Base-by-base conservation (phyloP, 2,329 filamentous ascomycete genomes). In the Geosmithia putterillii region DNA sequence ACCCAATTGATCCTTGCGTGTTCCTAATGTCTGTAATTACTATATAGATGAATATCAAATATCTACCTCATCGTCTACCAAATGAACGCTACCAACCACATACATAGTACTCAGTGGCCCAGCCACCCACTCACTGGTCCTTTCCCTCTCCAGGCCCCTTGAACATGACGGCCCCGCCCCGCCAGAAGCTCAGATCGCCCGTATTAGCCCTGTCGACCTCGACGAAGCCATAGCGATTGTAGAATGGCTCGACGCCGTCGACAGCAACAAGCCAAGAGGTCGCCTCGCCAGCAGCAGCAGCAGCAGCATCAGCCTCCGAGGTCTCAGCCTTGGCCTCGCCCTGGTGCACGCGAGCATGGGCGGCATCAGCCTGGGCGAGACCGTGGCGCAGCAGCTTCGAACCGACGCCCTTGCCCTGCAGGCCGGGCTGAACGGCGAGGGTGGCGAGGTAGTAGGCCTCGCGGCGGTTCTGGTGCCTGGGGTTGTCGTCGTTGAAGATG, bases 101-200 rank as follows among this genome's bases (percentile, higher is more conserved):
- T n/a, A n/a, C n/a, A n/a, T n/a, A n/a, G n/a, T n/a, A n/a, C n/a
- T n/a, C n/a, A n/a, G n/a, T n/a, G n/a, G n/a, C n/a, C n/a, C n/a
- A n/a, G n/a, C n/a, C n/a, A n/a, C n/a, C n/a, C n/a, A n/a, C n/a
- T n/a, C n/a, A n/a, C n/a, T n/a, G n/a, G n/a, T n/a, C n/a, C n/a
- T n/a, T n/a, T n/a, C n/a, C n/a, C n/a, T n/a, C n/a, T n/a, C n/a
- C n/a, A n/a, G n/a, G n/a, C n/a, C n/a, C 23, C 41, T 57, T 54
- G 36, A 62, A 60, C 62, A 65, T 64, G 46, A 65, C 46, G 7
- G 52, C 41, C 1, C 62, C 61, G 9, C 61, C 61, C 22, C 60
- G 53, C 61, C 61, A 65, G 21, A 52, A 50, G 9, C 51, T 47
- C 49, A 65, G 40, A 45, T 60, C 56, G 1, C 59, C 61, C 19